Percentiles rank a stretch among this genome's conserved stretches.
Evolutionary conservation across 129 eudicot species (phyloP).

Genomic region (Tagetes erecta): DNA sequence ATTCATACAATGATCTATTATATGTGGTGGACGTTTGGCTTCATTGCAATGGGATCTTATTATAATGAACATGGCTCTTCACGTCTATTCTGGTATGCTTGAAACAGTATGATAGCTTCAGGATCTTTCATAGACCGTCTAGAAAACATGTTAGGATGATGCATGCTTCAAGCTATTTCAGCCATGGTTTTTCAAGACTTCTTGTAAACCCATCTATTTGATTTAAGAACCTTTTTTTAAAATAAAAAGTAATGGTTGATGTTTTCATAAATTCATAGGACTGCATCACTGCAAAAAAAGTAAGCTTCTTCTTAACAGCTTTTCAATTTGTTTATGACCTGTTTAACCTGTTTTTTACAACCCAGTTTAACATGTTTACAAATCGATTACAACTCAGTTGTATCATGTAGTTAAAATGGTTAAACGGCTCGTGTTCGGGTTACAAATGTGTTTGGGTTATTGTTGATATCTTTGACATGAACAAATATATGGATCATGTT

Average conservation of each 20-base stretch:
- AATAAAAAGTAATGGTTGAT: background rate
- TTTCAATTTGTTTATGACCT: no score
- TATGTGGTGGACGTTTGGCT: slow-evolving; percentile 76
- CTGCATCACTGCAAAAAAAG: background rate
- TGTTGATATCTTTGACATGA: no score
- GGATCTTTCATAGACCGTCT: slow-evolving; percentile 10
- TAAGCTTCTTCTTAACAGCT: no score
- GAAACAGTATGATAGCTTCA: slow-evolving; percentile 1
- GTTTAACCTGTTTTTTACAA: no score
- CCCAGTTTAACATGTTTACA: no score
- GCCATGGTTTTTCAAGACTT: background rate
- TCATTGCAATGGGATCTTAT: slow-evolving; percentile 56
- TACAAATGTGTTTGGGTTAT: no score
- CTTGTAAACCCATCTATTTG: background rate
- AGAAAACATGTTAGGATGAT: slow-evolving; percentile 12
- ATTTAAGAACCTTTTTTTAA: background rate
- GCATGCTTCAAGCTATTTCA: background rate
- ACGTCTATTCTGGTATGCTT: slow-evolving; percentile 71
- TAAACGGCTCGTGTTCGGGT: no score
- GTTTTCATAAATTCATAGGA: background rate
- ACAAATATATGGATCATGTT: no score
- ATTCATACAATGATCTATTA: slow-evolving; percentile 53
- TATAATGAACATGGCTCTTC: slow-evolving; percentile 55
- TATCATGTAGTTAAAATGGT: no score
- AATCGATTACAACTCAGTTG: no score